Conservation (phyloP, 257 asterid genomes). For the Thymus mandschuricus region DNA sequence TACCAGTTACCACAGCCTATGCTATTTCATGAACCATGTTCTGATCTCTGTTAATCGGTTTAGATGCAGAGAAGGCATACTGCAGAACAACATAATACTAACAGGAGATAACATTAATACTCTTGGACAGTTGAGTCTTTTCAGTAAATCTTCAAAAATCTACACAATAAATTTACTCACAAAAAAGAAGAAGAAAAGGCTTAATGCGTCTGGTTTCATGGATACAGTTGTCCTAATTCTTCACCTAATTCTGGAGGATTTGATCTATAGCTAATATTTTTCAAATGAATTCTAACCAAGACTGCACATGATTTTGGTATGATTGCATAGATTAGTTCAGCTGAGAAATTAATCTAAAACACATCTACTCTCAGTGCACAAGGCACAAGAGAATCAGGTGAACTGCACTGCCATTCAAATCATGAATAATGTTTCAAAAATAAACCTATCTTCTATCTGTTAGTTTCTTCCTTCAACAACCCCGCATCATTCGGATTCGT, state of each 20-base stretch:
- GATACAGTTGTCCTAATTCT: constrained; percentile 15
- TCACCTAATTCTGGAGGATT: constrained; percentile 2
- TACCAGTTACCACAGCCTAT: neutral
- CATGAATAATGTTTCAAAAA: neutral
- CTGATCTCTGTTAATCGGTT: constrained; percentile 5
- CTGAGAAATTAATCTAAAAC: neutral
- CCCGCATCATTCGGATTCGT: constrained; percentile 9
- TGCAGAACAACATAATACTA: neutral
- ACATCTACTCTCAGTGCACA: constrained; percentile 22
- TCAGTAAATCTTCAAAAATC: constrained; percentile 12
- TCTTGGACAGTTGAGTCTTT: neutral
- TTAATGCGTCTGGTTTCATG: neutral
- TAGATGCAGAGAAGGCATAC: neutral
- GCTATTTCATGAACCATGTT: neutral
- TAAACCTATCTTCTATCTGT: constrained; percentile 7
- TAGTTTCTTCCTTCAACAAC: neutral
- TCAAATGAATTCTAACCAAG: neutral
- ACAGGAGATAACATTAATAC: neutral
- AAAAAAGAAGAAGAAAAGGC: neutral
- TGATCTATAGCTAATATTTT: neutral
- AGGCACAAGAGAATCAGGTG: constrained; percentile 21
- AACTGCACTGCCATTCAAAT: constrained; percentile 18
- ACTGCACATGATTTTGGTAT: neutral
- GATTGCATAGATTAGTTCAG: constrained; percentile 4
- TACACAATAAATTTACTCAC: neutral